A percentile compares a stretch with the other conserved stretches of the same genome.
Evolutionary conservation across 306 rosid genomes (phyloP).

Genomic region (Purshia tridentata): DNA sequence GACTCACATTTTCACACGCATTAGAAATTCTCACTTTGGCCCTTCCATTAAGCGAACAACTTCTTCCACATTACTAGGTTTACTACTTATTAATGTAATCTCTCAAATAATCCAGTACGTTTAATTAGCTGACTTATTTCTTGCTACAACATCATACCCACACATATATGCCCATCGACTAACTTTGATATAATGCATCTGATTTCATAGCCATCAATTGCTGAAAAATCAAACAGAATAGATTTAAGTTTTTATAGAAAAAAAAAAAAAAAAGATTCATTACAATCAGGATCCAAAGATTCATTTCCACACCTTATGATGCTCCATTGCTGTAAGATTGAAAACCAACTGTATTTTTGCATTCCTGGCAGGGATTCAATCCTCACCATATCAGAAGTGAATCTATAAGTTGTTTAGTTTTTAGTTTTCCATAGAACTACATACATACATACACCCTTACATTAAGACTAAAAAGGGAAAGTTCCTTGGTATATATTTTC

Average conservation of each 20-base stretch:
- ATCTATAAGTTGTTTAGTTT: not conserved
- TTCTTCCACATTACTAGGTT: too few relatives aligned
- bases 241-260: not conserved
- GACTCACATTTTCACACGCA: too few relatives aligned
- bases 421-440: not conserved
- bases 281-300: conserved; percentile 6
- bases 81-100: too few relatives aligned
- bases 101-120: too few relatives aligned
- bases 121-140: not conserved
- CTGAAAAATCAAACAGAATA: conserved; percentile 49
- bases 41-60: too few relatives aligned
- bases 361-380: conserved; percentile 58
- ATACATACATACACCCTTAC: not conserved
- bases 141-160: conserved; percentile 19
- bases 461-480: not conserved
- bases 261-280: not conserved
- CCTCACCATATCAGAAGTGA: conserved; percentile 24
- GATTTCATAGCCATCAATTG: conserved; percentile 83
- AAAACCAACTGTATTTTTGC: conserved; percentile 80
- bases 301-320: conserved; percentile 60
- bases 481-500: not conserved
- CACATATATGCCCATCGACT: conserved; percentile 22
- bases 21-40: not conserved
- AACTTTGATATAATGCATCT: conserved; percentile 72
- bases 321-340: conserved; percentile 98